Percentiles rank a stretch among this genome's conserved stretches.
Conservation (phyloP, 306 rosid genomes). For the Coriaria nepalensis region DNA sequence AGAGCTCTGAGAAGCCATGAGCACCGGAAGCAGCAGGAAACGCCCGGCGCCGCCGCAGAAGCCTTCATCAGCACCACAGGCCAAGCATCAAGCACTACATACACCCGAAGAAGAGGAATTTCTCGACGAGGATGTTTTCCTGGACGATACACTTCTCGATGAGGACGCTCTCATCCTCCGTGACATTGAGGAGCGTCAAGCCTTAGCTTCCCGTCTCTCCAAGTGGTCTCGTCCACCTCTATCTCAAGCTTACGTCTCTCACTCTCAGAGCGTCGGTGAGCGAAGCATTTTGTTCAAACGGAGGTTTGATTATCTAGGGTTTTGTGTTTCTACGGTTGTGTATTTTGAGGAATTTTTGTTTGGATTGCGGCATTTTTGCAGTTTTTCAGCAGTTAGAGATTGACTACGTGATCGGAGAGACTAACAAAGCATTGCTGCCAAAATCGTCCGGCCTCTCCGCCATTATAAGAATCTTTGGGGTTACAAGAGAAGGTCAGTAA, state of each 20-base stretch:
- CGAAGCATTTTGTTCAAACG: slow-evolving; percentile 1
- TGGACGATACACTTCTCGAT: slow-evolving; percentile 60
- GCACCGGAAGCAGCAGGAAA: slow-evolving; percentile 32
- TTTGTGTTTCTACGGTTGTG: slow-evolving; percentile 7
- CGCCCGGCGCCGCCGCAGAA: slow-evolving; percentile 37
- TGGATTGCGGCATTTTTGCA: slow-evolving; percentile 13
- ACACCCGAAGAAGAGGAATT: slow-evolving; percentile 63
- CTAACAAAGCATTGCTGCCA: slow-evolving; percentile 46
- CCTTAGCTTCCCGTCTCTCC: slow-evolving; percentile 48
- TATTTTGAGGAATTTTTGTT: slow-evolving; percentile 7
- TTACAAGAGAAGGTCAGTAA: slow-evolving; percentile 85
- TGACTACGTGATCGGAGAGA: slow-evolving; percentile 78
- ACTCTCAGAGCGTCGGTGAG: slow-evolving; percentile 53
- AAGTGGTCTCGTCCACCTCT: slow-evolving; percentile 81
- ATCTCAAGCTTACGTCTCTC: slow-evolving; percentile 35
- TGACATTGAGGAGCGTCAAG: slow-evolving; percentile 65
- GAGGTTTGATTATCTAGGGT: slow-evolving; percentile 24
- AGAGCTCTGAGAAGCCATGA: too few species aligned
- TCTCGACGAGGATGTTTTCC: slow-evolving; percentile 78
- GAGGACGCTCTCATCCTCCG: slow-evolving; percentile 76
- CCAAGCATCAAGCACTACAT: slow-evolving; percentile 46
- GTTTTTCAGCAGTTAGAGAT: slow-evolving; percentile 93
- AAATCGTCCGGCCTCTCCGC: slow-evolving; percentile 70
- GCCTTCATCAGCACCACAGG: slow-evolving; percentile 30
- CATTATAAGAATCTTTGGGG: slow-evolving; percentile 83